Evolutionary conservation across 768 basidiomycete genomes (phyloP).

Genomic region (Psilocybe tampanensis): DNA sequence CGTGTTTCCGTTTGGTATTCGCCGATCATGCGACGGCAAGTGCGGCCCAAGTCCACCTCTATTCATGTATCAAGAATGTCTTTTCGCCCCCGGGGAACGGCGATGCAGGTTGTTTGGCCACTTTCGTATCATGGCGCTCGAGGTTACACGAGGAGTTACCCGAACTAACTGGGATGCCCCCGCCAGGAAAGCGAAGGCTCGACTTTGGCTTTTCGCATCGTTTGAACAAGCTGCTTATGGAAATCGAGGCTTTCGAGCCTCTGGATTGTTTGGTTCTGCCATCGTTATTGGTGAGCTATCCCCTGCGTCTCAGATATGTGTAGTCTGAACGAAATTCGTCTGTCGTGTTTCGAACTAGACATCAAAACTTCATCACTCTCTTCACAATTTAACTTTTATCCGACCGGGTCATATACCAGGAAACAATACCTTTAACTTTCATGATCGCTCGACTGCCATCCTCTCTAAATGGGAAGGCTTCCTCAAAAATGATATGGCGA

Average conservation of each 20-base stretch:
- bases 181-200: not conserved
- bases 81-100: not conserved
- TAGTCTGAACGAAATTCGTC: too few species aligned
- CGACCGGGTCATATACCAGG: not conserved
- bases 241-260: not conserved
- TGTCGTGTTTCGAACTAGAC: too few species aligned
- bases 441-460: not conserved
- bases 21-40: not conserved
- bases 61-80: not conserved
- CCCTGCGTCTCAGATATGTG: not conserved
- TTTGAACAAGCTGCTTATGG: not conserved
- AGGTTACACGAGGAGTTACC: not conserved
- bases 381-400: not conserved
- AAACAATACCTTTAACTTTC: not conserved
- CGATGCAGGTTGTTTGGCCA: not conserved
- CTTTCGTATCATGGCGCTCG: not conserved
- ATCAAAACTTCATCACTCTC: not conserved
- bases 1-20: not conserved
- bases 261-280: not conserved
- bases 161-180: not conserved
- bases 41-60: not conserved
- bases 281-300: not conserved
- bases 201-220: not conserved
- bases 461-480: not conserved
- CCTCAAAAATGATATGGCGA: not conserved